phyloP scores from a whole-genome alignment of 352 stramenopile genomes.

The Aphanomyces astaci region DNA sequence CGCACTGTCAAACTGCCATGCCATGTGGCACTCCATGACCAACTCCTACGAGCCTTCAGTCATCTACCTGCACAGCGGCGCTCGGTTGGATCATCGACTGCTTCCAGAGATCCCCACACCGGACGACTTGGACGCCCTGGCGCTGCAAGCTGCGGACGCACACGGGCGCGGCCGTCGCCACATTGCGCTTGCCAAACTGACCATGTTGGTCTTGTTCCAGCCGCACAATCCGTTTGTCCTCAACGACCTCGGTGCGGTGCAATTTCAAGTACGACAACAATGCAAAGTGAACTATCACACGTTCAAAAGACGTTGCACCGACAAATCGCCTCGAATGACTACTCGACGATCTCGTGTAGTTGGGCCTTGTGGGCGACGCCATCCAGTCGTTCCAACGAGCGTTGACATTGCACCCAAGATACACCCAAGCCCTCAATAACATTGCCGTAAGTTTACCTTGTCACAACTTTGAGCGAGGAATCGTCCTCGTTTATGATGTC shows the following conservation, averaged over 20 bases:
- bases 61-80: background rate
- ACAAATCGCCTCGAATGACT: no score
- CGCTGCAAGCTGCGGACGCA: background rate
- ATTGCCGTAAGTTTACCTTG: background rate
- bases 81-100: background rate
- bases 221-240: background rate
- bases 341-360: background rate
- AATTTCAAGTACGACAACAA: slow-evolving; percentile 4
- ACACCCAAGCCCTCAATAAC: slow-evolving; percentile 2
- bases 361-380: background rate
- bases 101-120: background rate
- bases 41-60: background rate
- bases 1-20: background rate
- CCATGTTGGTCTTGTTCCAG: background rate
- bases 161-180: background rate
- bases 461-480: no score
- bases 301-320: no score
- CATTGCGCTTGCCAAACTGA: background rate
- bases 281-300: no score
- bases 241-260: background rate
- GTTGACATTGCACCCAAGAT: background rate
- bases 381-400: background rate
- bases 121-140: background rate
- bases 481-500: background rate
- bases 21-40: background rate